Base-by-base conservation (phyloP, 176 grass and related monocot species). In the Luzula sylvatica region DNA sequence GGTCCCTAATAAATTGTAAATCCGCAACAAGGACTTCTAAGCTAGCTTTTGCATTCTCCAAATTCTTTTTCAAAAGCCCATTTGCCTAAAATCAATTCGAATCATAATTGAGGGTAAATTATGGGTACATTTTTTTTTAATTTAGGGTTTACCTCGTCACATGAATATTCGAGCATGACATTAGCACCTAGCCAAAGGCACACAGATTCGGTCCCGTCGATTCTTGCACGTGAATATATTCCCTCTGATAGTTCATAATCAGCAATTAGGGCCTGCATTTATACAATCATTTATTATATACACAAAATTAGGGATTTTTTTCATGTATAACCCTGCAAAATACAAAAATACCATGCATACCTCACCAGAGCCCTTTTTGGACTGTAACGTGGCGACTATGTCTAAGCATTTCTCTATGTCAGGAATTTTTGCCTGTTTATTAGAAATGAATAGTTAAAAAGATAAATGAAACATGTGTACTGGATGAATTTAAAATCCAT, bases 131-230 rank as follows among this genome's bases (percentile, higher is more conserved):
- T 9, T 7, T 35, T 7, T 35, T 35, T 35, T 35, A 35, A 35
- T 35, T 35, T 58, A 7, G 2, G 25, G 15, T 40, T 78, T 72
- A 96, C 90, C 92, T 98, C 92, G 2, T 98, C 72, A 0, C 65
- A 71, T 3, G 92, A 90, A 53, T 98, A 98, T 26, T 98, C 86
- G 20, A 98, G 69, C 86, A 98, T 90, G 12, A 98, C 86, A 63
- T 98, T 98, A 61, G 92, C 92, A 70, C 92, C 92, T 53, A 98
- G 77, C 92, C 92, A 98, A 23, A 98, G 72, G 55, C 92, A 98
- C 15, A 98, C 92, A 0, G 92, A 98, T 16, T 98, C 75, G 0
- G 68, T 72, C 27, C 87, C 75, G 25, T 87, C 78, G 13, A 98
- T 90, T 80, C 74, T 79, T 0, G 86, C 86, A 29, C 75, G 72